A percentile compares a stretch with the other conserved stretches of the same genome.
Evolutionary conservation across 257 asterid genomes (phyloP).

Genomic region (Scutellaria barbata): DNA sequence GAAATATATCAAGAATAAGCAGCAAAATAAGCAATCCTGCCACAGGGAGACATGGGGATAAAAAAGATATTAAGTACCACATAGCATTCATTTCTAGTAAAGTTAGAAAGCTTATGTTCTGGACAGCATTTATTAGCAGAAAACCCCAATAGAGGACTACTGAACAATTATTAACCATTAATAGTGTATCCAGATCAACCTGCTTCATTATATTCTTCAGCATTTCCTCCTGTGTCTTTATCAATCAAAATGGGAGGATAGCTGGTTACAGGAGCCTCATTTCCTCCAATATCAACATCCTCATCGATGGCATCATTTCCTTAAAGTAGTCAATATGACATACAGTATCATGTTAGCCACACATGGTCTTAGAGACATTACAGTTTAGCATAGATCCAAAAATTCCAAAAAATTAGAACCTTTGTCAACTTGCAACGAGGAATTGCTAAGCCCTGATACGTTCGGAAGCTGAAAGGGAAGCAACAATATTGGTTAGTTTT

Average conservation of each 20-base stretch:
- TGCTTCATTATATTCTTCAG: constrained; percentile 52
- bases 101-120: not conserved
- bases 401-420: constrained; percentile 54
- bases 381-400: constrained; percentile 25
- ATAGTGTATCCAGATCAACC: constrained; percentile 41
- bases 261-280: constrained; percentile 82
- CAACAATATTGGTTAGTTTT: constrained; percentile 14
- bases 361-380: constrained; percentile 1
- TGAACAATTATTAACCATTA: constrained; percentile 29
- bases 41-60: constrained; percentile 2
- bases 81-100: not conserved
- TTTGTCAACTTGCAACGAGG: constrained; percentile 79
- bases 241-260: constrained; percentile 68
- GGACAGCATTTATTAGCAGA: not conserved
- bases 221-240: constrained; percentile 49
- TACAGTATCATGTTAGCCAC: constrained; percentile 30
- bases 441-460: constrained; percentile 87
- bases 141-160: not conserved
- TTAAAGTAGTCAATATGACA: constrained; percentile 35
- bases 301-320: constrained; percentile 68
- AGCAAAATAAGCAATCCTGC: constrained; percentile 9
- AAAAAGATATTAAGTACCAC: not conserved
- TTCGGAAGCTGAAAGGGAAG: constrained; percentile 73
- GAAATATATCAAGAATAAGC: not conserved
- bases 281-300: constrained; percentile 82